Evolutionary conservation across 345 rosid species (phyloP).

Genomic region (Trapa incisa): DNA sequence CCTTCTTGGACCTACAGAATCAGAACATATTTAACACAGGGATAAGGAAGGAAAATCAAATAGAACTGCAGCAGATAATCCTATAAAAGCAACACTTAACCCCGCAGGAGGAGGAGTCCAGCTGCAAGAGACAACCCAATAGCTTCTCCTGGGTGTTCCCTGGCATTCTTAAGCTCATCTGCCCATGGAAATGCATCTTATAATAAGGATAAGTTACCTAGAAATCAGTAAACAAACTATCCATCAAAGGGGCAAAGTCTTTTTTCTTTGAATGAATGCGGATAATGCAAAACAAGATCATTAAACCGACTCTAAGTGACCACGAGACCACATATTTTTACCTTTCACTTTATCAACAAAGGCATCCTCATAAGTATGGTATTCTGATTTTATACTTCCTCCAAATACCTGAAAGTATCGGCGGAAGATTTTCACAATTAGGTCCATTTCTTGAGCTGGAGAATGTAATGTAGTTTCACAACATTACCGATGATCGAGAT

Average conservation of each 20-base stretch:
- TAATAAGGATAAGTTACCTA: not conserved
- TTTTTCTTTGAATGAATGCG: too few species aligned
- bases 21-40: conserved; percentile 9
- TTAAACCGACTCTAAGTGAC: not conserved
- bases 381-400: conserved; percentile 11
- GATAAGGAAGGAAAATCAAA: not conserved
- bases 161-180: conserved; percentile 46
- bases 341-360: conserved; percentile 25
- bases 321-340: not conserved
- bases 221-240: not conserved
- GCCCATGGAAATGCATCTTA: not conserved
- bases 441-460: not conserved
- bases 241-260: not conserved
- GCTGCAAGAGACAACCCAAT: conserved; percentile 54
- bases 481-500: not conserved
- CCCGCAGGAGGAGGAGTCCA: conserved; percentile 57
- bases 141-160: conserved; percentile 62
- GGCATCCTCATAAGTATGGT: conserved; percentile 21
- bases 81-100: conserved; percentile 15
- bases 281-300: not conserved
- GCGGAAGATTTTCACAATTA: not conserved
- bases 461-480: not conserved
- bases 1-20: conserved; percentile 72
- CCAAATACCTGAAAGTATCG: conserved; percentile 11
- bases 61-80: not conserved